phyloP scores from a whole-genome alignment of 345 rosid species.

The Carallia pectinifolia region DNA sequence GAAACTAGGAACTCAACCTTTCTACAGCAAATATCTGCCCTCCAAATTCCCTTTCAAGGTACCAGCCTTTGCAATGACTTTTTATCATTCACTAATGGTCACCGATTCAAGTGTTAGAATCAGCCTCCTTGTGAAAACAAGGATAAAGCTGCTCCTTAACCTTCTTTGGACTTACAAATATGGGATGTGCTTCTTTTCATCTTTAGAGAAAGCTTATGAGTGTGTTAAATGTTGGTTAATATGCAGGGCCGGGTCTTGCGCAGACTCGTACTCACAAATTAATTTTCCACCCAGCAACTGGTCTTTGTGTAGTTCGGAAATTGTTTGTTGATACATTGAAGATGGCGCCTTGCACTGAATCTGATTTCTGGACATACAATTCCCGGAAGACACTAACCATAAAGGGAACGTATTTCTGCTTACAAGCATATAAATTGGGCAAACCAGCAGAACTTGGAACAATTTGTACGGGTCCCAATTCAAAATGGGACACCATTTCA shows the following conservation, averaged over 20 bases:
- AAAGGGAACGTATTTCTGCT: conserved; percentile 60
- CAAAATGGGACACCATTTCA: conserved; percentile 66
- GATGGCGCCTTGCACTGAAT: conserved; percentile 66
- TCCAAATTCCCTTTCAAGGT: conserved; percentile 71
- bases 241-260: conserved; percentile 71
- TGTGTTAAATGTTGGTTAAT: not conserved
- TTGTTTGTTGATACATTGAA: conserved; percentile 39
- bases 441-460: conserved; percentile 45
- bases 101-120: too few species aligned
- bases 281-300: conserved; percentile 77
- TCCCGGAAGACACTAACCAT: conserved; percentile 39
- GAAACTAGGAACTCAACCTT: conserved; percentile 56
- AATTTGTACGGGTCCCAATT: conserved; percentile 40
- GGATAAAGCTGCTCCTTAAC: too few species aligned
- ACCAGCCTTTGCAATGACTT: not conserved
- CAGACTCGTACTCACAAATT: conserved; percentile 52
- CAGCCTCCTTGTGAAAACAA: too few species aligned
- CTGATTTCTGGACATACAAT: conserved; percentile 75
- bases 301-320: conserved; percentile 58
- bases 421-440: conserved; percentile 44
- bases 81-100: not conserved
- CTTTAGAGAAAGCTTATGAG: not conserved
- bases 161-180: too few species aligned
- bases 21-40: conserved; percentile 50
- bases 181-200: not conserved